Percentiles rank a stretch among this genome's conserved stretches.
Conservation (phyloP, 2,329 filamentous ascomycete genomes). For the Hymenoscyphus infarciens region DNA sequence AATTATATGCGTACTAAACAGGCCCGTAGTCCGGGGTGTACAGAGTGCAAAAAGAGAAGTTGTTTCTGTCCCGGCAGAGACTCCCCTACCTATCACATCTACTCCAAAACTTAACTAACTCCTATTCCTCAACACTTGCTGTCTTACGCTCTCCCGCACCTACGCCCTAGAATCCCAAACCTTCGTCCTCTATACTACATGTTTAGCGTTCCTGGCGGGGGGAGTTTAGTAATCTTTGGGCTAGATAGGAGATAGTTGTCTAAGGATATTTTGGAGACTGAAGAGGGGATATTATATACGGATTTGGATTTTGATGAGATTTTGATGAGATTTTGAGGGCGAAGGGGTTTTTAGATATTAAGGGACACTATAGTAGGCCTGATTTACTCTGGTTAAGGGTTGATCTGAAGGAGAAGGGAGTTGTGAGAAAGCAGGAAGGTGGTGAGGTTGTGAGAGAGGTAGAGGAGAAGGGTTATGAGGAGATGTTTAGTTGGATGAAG, state of each 20-base stretch:
- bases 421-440: not conserved
- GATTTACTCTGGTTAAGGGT: conserved; percentile 28
- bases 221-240: conserved; percentile 51
- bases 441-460: not conserved
- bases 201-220: conserved; percentile 43
- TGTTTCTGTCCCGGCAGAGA: too few species aligned
- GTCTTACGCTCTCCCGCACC: conserved; percentile 49
- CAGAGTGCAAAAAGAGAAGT: too few species aligned
- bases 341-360: conserved; percentile 25
- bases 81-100: too few species aligned
- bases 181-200: conserved; percentile 49
- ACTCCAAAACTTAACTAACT: too few species aligned
- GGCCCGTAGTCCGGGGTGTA: too few species aligned
- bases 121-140: conserved; percentile 37
- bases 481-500: too few species aligned
- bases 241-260: conserved; percentile 45
- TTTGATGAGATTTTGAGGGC: conserved; percentile 19
- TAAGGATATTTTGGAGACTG: conserved; percentile 44
- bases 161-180: conserved; percentile 56
- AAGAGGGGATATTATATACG: conserved; percentile 53
- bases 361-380: conserved; percentile 24
- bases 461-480: not conserved
- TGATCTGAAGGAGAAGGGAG: conserved; percentile 18
- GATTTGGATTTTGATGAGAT: conserved; percentile 25
- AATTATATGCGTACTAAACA: too few species aligned